Base-by-base conservation (phyloP, 805 yeast species). In the Saccharomycopsis capsularis region DNA sequence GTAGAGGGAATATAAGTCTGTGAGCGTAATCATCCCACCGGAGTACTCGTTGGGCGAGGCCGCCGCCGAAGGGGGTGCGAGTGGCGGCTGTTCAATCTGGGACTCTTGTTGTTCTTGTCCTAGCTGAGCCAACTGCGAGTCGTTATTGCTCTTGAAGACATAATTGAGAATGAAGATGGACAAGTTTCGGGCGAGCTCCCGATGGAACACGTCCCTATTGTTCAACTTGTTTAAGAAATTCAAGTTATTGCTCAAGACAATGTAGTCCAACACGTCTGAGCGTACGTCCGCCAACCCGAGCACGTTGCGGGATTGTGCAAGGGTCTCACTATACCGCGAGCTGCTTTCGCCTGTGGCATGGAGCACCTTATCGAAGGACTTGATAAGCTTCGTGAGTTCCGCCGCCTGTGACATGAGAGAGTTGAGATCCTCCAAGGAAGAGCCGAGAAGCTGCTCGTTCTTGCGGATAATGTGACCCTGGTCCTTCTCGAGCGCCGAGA, bases 331-430 rank as follows among this genome's bases (percentile, higher is more conserved):
- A 49, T 63, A 70, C 57, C 56, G 66, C 53, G 38, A 59, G 60
- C 49, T 24, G 11, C 44, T 35, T 13, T 65, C 59, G 3, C 29
- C 50, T n/a, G 54, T 56, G 11, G 50, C 52, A 30, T 46, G 50
- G 19, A 52, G 55, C 24, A 64, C 41, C 36, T 56, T 51, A 6
- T 66, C 67, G 50, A 67, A 61, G 3, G 63, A 57, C 43, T 65
- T 63, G 21, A 75, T 82, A 25, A 89, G 63, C 34, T 69, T 65
- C 21, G 82, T 75, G 44, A 90, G 73, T 51, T 88, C 90, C 55
- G 77, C 77, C 2, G 90, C 95, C 56, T 85, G 76, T n/a, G 78
- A 72, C 81, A 86, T 82, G 46, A 89, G 68, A 40, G 81, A 81
- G 53, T 84, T 82, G 41, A 90, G 66, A 62, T 88, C 96, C 39